These are phyloP conservation scores for Clavispora asparagi DNA, from an alignment of 805 yeast species.

Conservation along the genomic window DNA sequence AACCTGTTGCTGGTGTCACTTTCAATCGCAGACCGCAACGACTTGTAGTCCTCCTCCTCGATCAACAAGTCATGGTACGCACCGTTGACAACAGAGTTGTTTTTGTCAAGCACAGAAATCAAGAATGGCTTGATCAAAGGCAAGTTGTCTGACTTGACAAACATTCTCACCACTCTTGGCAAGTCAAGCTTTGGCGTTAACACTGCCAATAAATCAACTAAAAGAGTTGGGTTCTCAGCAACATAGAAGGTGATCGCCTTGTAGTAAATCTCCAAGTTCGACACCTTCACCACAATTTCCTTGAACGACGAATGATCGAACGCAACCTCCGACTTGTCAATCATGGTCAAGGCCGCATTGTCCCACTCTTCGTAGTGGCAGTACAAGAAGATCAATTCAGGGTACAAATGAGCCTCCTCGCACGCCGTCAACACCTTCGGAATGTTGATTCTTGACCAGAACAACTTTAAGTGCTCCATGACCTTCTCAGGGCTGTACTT, in stretches of 20 bases:
- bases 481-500: slow-evolving; percentile 87
- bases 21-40: slow-evolving; percentile 82
- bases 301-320: slow-evolving; percentile 93
- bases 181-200: slow-evolving; percentile 87
- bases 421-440: slow-evolving; percentile 95
- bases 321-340: slow-evolving; percentile 88
- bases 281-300: slow-evolving; percentile 90
- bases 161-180: slow-evolving; percentile 90
- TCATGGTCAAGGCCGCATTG: slow-evolving; percentile 94
- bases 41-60: slow-evolving; percentile 94
- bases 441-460: slow-evolving; percentile 97
- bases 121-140: slow-evolving; percentile 95
- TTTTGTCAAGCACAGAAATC: slow-evolving; percentile 84
- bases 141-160: slow-evolving; percentile 90
- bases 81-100: slow-evolving; percentile 83
- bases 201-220: slow-evolving; percentile 80
- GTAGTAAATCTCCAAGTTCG: slow-evolving; percentile 94
- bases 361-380: slow-evolving; percentile 99
- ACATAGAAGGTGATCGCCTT: slow-evolving; percentile 94
- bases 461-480: slow-evolving; percentile 93
- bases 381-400: slow-evolving; percentile 90
- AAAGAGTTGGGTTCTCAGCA: slow-evolving; percentile 83
- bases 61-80: slow-evolving; percentile 94
- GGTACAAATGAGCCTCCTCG: slow-evolving; percentile 92
- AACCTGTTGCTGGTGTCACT: slow-evolving; percentile 73